Base-by-base conservation (phyloP, 805 yeast species). In the Pichia nakasei region DNA sequence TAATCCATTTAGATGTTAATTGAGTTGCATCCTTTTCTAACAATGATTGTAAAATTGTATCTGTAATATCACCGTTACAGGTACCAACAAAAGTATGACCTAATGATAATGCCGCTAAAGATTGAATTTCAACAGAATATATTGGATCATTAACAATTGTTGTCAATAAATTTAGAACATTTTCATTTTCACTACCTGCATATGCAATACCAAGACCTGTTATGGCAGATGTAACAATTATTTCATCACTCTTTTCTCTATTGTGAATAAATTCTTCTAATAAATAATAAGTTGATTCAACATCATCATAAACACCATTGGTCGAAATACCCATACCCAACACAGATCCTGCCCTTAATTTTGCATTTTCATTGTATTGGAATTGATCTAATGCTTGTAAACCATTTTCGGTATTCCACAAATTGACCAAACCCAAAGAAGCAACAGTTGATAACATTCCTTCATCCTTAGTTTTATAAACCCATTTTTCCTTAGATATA, bases 1-100 rank as follows among this genome's bases (percentile, higher is more conserved):
- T 78, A 39, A 86, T 79, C 87, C 94, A 91, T 60, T 85, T 85
- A 52, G 85, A 80, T 39, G 83, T 76, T 54, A 93, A 72, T 58
- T 88, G 96, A 21, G 70, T 61, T 37, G 78, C 74, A 44, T 82
- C 84, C 55, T 96, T 80, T 62, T 93, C 98, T 57, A 93, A 72
- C 49, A 93, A 70, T 3, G 95, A 82, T 65, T 88, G 95, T 57
- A 93, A 72, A 51, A 93, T 86, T 4, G 95, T 77, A n/a, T 95
- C 82, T 0, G 96, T 85, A 54, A 88, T 80, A 54, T 89, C 97
- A 48, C 97, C 96, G 62, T 91, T 82, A 58, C 95, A 86, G 7
- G 97, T 84, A 42, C 98, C 98, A 35, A 91, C 97, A 61, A 85
- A 93, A 2, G 87, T 84, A 57, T 89, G 95, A 38, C 98, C 96